Evolutionary conservation across 495 filamentous ascomycete species (phyloP), one percentile per base, ranked within the genome.

Genomic region (Neurospora tetraspora): DNA sequence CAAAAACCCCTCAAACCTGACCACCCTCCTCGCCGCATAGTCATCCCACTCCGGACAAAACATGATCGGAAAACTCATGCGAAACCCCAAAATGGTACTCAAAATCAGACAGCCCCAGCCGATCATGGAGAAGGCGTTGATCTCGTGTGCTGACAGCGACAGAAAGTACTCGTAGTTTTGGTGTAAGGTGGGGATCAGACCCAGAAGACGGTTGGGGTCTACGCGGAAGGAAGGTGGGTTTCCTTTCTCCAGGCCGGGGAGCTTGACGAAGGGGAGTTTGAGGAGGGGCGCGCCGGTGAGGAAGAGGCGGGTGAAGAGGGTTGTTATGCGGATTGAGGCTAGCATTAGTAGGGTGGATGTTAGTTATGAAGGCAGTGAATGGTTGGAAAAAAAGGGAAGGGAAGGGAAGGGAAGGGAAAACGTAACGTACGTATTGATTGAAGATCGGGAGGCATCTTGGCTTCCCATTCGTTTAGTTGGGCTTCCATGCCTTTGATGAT

Each of bases 401-500:
- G n/a, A 45, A 27, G n/a, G 45, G 2, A 53, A 53, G 45, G 4
- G 45, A 12, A 23, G 20, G 71, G 40, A 34, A 18, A 71, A 39
- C 39, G 65, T 4, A 16, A 73, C 73, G 47, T 27, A 59, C 47
- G 9, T 70, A 80, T 76, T 39, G 31, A 69, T 75, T 11, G 73
- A 5, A 84, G 45, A 10, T 74, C 69, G 7, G 77, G 69, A 8
- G 78, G 74, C 38, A 86, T 82, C n/a, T 69, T 72, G n/a, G 68
- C 42, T 53, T 82, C 78, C 73, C 82, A 84, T 20, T 83, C 81
- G 27, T 72, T 72, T 8, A 83, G 73, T 69, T 85, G 81, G 18
- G 78, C 76, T 71, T 83, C 83, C 68, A 86, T 82, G 18, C 83
- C 83, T 9, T 78, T 74, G 43, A 83, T 74, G 43, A 85, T 79